Percentiles rank a stretch among this genome's conserved stretches.
Conservation (phyloP, 169 alveolate genomes). For the Plasmodium gonderi region DNA sequence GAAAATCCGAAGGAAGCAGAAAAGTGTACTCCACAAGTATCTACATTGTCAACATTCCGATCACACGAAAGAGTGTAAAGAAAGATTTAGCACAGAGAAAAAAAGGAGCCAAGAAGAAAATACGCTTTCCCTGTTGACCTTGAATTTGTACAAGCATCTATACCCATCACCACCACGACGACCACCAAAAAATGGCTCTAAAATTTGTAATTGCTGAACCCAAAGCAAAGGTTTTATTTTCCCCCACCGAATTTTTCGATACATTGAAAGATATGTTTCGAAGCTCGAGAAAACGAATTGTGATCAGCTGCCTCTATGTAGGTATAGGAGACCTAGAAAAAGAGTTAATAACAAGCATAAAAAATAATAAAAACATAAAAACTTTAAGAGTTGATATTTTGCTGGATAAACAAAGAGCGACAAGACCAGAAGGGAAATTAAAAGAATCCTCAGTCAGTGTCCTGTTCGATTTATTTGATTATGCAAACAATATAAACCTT, state of each 20-base stretch:
- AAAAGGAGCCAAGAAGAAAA: too few relatives aligned
- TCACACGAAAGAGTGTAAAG: too few relatives aligned
- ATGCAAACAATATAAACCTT: slow-evolving; percentile 60
- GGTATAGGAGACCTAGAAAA: slow-evolving; percentile 82
- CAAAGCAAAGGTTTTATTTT: slow-evolving; percentile 66
- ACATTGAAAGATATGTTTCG: slow-evolving; percentile 74
- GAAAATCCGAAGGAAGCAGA: too few relatives aligned
- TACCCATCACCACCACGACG: background rate
- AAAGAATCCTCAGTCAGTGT: slow-evolving; percentile 73
- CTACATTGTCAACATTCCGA: too few relatives aligned
- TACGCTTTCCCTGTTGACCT: too few relatives aligned
- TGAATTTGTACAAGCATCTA: background rate
- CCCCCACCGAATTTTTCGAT: slow-evolving; percentile 80
- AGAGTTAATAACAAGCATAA: slow-evolving; percentile 74
- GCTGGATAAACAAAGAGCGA: slow-evolving; percentile 79
- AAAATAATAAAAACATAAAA: slow-evolving; percentile 64
- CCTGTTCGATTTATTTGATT: slow-evolving; percentile 71
- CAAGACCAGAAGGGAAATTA: slow-evolving; percentile 73
- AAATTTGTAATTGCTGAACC: slow-evolving; percentile 77
- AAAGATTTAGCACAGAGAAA: too few relatives aligned
- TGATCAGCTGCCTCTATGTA: slow-evolving; percentile 81
- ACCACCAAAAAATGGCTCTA: slow-evolving; percentile 73
- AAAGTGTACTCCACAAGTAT: too few relatives aligned
- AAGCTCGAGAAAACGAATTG: slow-evolving; percentile 76
- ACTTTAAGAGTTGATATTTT: slow-evolving; percentile 77